A percentile compares a stretch with the other conserved stretches of the same genome.
phyloP scores from a whole-genome alignment of 495 filamentous ascomycete species.

The Lasiosphaeris hirsuta region DNA sequence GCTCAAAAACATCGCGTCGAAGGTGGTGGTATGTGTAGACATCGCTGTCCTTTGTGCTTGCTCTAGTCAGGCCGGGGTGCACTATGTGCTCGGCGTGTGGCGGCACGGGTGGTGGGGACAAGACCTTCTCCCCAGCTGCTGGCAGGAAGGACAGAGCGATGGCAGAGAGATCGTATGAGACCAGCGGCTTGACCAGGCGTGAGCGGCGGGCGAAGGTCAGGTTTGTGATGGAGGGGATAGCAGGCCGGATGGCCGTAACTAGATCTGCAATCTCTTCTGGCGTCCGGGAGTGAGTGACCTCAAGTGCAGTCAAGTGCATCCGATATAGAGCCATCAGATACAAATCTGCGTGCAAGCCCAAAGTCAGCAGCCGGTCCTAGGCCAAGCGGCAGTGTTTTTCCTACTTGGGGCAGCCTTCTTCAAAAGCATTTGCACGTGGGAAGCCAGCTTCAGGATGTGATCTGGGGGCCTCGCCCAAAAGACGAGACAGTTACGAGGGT shows the following conservation, averaged over 20 bases:
- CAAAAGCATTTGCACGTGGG: constrained; percentile 64
- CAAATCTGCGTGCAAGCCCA: constrained; percentile 49
- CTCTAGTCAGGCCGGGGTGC: constrained; percentile 12
- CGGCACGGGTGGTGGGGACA: constrained; percentile 36
- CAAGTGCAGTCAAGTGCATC: constrained; percentile 84
- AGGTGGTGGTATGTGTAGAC: constrained; percentile 87
- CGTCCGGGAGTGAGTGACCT: constrained; percentile 70
- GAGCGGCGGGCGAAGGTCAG: constrained; percentile 61
- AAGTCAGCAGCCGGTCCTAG: background rate
- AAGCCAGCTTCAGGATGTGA: constrained; percentile 61
- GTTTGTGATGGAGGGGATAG: constrained; percentile 52
- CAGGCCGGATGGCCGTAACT: constrained; percentile 49
- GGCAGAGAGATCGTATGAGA: constrained; percentile 82
- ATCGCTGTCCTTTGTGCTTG: constrained; percentile 39
- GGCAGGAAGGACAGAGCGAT: constrained; percentile 85
- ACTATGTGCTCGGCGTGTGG: constrained; percentile 18
- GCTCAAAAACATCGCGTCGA: constrained; percentile 67
- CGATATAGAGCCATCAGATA: constrained; percentile 78
- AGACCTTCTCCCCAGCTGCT: constrained; percentile 53
- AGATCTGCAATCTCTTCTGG: constrained; percentile 58
- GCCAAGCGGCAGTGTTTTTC: constrained; percentile 16
- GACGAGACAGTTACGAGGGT: constrained; percentile 75
- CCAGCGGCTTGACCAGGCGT: constrained; percentile 72
- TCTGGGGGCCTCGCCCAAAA: constrained; percentile 83
- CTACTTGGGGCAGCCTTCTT: constrained; percentile 61